Percentiles rank a stretch among this genome's conserved stretches.
Conservation (phyloP, 257 asterid species). For the Craterostigma plantagineum region DNA sequence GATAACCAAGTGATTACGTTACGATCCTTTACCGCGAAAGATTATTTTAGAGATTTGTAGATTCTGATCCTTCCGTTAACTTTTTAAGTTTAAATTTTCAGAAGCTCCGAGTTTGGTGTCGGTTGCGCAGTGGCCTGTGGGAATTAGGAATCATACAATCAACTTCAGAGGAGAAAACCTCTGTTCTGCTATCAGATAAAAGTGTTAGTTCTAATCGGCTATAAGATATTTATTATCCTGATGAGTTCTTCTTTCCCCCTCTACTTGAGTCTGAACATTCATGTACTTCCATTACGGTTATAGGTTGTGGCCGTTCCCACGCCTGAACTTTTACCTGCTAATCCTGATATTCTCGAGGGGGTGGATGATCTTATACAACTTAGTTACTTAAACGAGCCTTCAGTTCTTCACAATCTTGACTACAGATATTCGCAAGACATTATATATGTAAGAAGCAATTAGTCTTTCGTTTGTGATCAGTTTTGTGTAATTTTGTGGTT, state of each 20-base stretch:
- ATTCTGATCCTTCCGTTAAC: no score
- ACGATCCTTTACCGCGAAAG: no score
- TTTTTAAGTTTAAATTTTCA: slow-evolving; percentile 14
- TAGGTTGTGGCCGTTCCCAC: slow-evolving; percentile 54
- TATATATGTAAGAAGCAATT: slow-evolving; percentile 42
- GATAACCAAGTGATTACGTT: no score
- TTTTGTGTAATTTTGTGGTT: slow-evolving; percentile 1
- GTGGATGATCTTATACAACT: slow-evolving; percentile 81
- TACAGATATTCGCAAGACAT: slow-evolving; percentile 44
- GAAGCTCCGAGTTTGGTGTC: slow-evolving; percentile 76
- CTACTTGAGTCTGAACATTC: no score
- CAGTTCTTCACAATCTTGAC: slow-evolving; percentile 83
- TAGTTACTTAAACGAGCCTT: slow-evolving; percentile 83
- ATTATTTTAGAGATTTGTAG: no score
- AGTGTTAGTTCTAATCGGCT: slow-evolving; percentile 41
- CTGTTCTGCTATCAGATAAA: slow-evolving; percentile 43
- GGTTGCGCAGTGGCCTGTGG: slow-evolving; percentile 39
- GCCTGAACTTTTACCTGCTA: slow-evolving; percentile 70
- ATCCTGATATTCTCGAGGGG: slow-evolving; percentile 81
- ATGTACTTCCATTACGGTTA: slow-evolving; percentile 8
- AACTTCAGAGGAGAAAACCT: slow-evolving; percentile 56
- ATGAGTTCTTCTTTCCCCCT: no score
- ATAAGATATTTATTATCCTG: slow-evolving; percentile 1
- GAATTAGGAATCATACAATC: slow-evolving; percentile 60
- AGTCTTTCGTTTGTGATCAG: slow-evolving; percentile 2